phyloP scores from a whole-genome alignment of 495 filamentous ascomycete species.

The Xylaria telfairii region DNA sequence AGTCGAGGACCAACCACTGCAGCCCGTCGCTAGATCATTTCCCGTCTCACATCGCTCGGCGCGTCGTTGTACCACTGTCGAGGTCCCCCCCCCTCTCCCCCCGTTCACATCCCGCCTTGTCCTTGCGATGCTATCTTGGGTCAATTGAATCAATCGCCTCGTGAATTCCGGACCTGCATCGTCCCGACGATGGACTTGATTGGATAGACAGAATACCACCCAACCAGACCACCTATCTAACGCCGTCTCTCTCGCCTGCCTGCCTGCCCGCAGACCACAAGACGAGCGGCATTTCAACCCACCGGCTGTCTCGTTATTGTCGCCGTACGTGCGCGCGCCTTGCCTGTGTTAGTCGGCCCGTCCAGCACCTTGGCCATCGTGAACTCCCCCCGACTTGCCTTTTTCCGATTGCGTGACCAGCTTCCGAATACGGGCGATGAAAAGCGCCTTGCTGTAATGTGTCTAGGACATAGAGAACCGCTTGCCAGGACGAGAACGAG shows the following conservation, averaged over 20 bases:
- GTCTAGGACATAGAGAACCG: conserved; percentile 14
- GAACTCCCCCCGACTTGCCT: neutral
- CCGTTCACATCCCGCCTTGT: neutral
- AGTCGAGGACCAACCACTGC: neutral
- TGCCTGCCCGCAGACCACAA: conserved; percentile 2
- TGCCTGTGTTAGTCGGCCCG: conserved; percentile 1
- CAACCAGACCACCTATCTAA: conserved; percentile 13
- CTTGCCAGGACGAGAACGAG: conserved; percentile 8
- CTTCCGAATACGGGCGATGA: conserved; percentile 18
- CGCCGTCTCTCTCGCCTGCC: neutral
- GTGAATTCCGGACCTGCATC: neutral
- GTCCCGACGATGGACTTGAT: conserved; percentile 20
- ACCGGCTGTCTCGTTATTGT: neutral
- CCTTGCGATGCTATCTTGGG: conserved; percentile 4
- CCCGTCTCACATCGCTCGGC: neutral
- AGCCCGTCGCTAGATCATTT: neutral
- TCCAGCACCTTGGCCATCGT: neutral
- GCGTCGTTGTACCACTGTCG: neutral
- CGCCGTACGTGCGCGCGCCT: conserved; percentile 6
- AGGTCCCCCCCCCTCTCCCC: neutral
- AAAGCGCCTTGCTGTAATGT: conserved; percentile 7
- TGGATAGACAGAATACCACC: conserved; percentile 21
- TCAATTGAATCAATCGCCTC: conserved; percentile 26
- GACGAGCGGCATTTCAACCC: neutral
- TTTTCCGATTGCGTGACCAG: conserved; percentile 1